Evolutionary conservation across 2,329 filamentous ascomycete species (phyloP).

Genomic region (Colletotrichum neosansevieriae): DNA sequence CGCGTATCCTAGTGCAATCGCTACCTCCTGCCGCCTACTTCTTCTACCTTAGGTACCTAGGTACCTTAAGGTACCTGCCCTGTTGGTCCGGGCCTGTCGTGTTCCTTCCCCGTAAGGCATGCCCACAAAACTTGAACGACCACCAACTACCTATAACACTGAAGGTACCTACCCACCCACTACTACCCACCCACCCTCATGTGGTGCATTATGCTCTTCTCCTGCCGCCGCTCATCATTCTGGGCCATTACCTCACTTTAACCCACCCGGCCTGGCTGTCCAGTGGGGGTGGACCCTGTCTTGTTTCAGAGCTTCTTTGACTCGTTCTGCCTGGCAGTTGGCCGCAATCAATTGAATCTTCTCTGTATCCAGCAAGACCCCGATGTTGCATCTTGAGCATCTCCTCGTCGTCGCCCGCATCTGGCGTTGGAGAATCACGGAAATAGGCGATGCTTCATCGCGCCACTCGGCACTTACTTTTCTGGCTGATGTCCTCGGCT

Average conservation of each 20-base stretch:
- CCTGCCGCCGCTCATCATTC: slow-evolving; percentile 20
- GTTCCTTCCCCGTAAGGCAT: slow-evolving; percentile 16
- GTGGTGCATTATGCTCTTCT: slow-evolving; percentile 18
- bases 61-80: background rate
- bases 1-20: background rate
- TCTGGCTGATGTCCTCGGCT: background rate
- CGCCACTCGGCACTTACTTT: slow-evolving; percentile 8
- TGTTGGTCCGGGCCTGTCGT: slow-evolving; percentile 2
- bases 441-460: background rate
- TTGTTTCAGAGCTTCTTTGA: slow-evolving; percentile 34
- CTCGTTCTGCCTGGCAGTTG: background rate
- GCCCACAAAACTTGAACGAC: too few relatives aligned
- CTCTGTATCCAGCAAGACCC: too few relatives aligned
- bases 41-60: too few relatives aligned
- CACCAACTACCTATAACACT: background rate
- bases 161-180: too few relatives aligned
- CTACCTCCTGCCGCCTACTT: too few relatives aligned
- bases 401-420: background rate
- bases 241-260: slow-evolving; percentile 24
- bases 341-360: background rate
- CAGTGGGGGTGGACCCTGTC: slow-evolving; percentile 35
- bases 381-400: background rate
- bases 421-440: background rate
- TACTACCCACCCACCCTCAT: background rate
- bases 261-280: slow-evolving; percentile 16